Percentiles rank a stretch among this genome's conserved stretches.
These are phyloP conservation scores for Lachnellula occidentalis DNA, from an alignment of 2,329 filamentous ascomycete species.

Conservation along the genomic window DNA sequence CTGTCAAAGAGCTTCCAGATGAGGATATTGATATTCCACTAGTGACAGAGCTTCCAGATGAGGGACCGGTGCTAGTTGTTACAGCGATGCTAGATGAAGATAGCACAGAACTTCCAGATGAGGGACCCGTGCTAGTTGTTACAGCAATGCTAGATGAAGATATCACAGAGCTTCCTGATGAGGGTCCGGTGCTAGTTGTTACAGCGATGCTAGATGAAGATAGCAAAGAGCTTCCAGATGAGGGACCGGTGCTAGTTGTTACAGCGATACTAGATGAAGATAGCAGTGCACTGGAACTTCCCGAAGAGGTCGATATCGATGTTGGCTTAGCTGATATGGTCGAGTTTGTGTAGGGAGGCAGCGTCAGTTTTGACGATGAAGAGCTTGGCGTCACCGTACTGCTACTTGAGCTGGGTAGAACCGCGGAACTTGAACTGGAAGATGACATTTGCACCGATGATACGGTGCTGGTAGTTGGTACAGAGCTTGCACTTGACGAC, in stretches of 20 bases:
- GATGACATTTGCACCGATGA: not conserved
- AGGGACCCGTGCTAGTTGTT: not conserved
- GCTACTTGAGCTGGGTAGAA: not conserved
- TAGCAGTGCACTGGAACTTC: no score
- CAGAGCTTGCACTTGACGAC: not conserved
- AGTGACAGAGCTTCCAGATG: not conserved
- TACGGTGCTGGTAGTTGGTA: not conserved
- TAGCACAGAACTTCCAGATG: not conserved
- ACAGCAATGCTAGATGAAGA: not conserved
- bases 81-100: not conserved
- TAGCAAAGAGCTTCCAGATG: not conserved
- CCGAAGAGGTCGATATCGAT: not conserved
- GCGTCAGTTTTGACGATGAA: not conserved
- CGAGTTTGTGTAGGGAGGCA: not conserved
- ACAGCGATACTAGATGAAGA: not conserved
- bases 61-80: not conserved
- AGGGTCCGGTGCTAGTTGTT: not conserved
- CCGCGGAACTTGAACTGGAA: not conserved
- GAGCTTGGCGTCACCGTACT: not conserved
- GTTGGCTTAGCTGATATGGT: not conserved
- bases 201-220: no score
- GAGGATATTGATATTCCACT: not conserved
- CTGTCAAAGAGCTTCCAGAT: not conserved
- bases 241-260: not conserved
- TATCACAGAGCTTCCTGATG: not conserved